Base-by-base conservation (phyloP, 1,284 basidiomycete species). In the Wallemia hederae region DNA sequence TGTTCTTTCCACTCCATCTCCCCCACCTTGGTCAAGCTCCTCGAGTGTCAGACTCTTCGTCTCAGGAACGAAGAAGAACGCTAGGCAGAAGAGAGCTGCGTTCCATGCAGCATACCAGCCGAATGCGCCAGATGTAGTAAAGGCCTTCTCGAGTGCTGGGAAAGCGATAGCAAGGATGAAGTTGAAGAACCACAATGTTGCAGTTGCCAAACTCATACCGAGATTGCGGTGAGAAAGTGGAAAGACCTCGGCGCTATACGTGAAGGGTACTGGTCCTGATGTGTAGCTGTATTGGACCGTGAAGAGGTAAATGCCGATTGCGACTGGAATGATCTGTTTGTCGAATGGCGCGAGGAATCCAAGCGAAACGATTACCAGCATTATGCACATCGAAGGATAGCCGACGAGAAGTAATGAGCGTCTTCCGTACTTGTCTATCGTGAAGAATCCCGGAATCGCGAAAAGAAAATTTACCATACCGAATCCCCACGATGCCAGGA, bases 41-140 rank as follows among this genome's bases (percentile, higher is more conserved):
- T 89, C 85, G 27, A 90, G 76, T 1, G 83, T 81, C 61, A 80
- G 76, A 1, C 79, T 76, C 72, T 85, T 88, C 28, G 85, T 89
- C 74, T 89, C 85, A 34, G 82, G 83, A 3, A 85, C 67, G 58
- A 71, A 70, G 60, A 66, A 64, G 63, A 72, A 69, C 57, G 64
- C 63, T 2, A 66, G 59, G 60, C 64, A 58, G 25, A 60, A n/a
- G 61, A 61, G 56, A 39, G 34, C 39, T 19, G 61, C 59, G 31
- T n/a, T 27, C 31, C 56, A 25, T 9, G 34, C 61, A n/a, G 61
- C 60, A 60, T 61, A 64, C 60, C 64, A 69, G 62, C 67, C 62
- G 65, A 70, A 69, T 0, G 66, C 66, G 28, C 68, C 69, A 24
- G 64, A 62, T 14, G 66, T 64, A 0, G 62, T 65, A 60, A 70